Evolutionary conservation across 768 basidiomycete species (phyloP).

Genomic region (Lentinula sp.): DNA sequence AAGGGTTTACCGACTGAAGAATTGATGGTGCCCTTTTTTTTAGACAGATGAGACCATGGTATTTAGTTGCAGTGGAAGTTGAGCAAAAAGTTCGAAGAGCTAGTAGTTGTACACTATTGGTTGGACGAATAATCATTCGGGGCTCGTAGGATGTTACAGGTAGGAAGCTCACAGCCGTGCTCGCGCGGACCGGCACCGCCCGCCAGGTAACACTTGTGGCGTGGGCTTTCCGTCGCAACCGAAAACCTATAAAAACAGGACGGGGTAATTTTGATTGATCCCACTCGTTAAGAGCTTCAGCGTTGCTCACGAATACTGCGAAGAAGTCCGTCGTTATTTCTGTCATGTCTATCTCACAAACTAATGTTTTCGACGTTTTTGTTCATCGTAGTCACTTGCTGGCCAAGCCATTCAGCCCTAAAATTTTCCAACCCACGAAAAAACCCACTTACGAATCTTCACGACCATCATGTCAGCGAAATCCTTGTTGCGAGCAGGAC

Average conservation of each 20-base stretch:
- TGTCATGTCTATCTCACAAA: not conserved
- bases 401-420: slow-evolving; percentile 2
- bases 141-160: too few relatives aligned
- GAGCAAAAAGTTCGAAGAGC: too few relatives aligned
- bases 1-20: too few relatives aligned
- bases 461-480: slow-evolving; percentile 7
- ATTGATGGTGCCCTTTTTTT: too few relatives aligned
- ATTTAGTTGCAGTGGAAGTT: too few relatives aligned
- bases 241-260: not conserved
- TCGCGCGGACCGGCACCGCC: not conserved
- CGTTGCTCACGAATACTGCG: slow-evolving; percentile 2
- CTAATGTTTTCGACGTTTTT: not conserved
- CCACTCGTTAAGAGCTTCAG: slow-evolving; percentile 3
- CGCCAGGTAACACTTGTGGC: not conserved
- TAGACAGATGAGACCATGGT: too few relatives aligned
- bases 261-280: not conserved
- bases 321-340: not conserved
- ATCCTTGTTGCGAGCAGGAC: slow-evolving; percentile 1
- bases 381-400: not conserved
- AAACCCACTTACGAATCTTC: not conserved
- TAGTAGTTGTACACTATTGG: too few relatives aligned
- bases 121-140: too few relatives aligned
- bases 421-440: not conserved
- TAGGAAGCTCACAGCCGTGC: not conserved
- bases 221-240: not conserved